Base-by-base conservation (phyloP, 2,329 filamentous ascomycete genomes). In the Geosmithia flava region DNA sequence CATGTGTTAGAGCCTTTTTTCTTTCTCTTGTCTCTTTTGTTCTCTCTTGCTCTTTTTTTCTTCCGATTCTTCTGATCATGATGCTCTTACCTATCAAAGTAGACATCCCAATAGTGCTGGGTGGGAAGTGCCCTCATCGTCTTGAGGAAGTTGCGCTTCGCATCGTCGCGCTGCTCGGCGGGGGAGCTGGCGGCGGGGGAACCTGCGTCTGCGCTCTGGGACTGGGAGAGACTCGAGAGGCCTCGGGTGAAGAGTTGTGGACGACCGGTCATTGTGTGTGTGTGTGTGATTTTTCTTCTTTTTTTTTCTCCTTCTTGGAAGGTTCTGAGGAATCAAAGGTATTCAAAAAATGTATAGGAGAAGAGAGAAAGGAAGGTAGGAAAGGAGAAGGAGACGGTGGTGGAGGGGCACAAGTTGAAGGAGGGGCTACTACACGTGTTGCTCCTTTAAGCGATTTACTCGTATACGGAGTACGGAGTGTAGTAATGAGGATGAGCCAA, bases 81-180 rank as follows among this genome's bases (percentile, higher is more conserved):
- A 27, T 27, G 23, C 8, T 27, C 66, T 59, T 61, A 77, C 68
- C 77, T 69, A 62, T 83, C 79, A 60, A 83, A 82, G 62, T 75
- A 85, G 55, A 87, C 81, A 55, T 83, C 74, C 78, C 87, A 87
- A 68, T 86, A 87, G 63, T 90, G 82, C 68, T 90, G 85, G 27
- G 86, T 85, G 16, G 85, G 80, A 54, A 89, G 71, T 47, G 83
- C 75, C 48, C 87, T 74, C 72, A 79, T 82, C 27, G 81, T 75
- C 65, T 87, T 81, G 56, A 87, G 74, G 64, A 90, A 85, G 70
- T 89, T 89, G 69, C 85, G 81, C 80, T 89, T 89, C 49, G 85
- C 85, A 65, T 84, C 81, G 64, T 86, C 84, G 58, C 85, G 82
- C 64, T 81, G 75, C 58, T 82, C 79, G 48, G 85, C 83, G 30